These are phyloP conservation scores for Gonium pectorale DNA, from an alignment of 139 green algal genomes.

Conservation along the genomic window DNA sequence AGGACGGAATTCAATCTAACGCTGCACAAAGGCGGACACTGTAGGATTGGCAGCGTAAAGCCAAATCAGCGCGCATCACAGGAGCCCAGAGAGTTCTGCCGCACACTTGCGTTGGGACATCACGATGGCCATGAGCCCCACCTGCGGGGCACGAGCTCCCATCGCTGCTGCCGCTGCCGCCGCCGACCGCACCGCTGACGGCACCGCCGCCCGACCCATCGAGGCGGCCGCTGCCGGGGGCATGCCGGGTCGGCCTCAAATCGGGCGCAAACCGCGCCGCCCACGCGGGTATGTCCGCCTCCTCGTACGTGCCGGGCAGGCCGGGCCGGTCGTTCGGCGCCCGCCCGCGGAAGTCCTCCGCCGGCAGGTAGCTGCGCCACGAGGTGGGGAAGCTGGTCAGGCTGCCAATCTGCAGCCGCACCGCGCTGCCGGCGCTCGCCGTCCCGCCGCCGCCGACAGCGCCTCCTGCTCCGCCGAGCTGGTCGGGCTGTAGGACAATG, in stretches of 20 bases:
- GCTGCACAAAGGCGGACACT: too few relatives aligned
- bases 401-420: conserved; percentile 6
- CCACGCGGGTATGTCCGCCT: conserved; percentile 21
- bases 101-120: too few relatives aligned
- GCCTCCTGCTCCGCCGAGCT: not conserved
- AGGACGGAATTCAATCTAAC: too few relatives aligned
- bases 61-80: too few relatives aligned
- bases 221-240: not conserved
- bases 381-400: not conserved
- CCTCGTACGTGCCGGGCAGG: conserved; percentile 25
- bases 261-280: conserved; percentile 10
- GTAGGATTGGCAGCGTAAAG: too few relatives aligned
- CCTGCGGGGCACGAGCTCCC: too few relatives aligned
- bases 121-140: too few relatives aligned
- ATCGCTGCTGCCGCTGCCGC: too few relatives aligned
- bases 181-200: too few relatives aligned
- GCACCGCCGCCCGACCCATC: too few relatives aligned
- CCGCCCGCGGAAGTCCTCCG: not conserved
- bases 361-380: conserved; percentile 37
- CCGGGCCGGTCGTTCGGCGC: conserved; percentile 14
- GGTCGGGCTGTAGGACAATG: not conserved
- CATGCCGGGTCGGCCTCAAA: not conserved
- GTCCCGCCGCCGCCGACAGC: not conserved
- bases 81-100: too few relatives aligned
- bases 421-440: not conserved